Evolutionary conservation across 257 asterid genomes (phyloP).

Genomic region (Verbena officinalis): DNA sequence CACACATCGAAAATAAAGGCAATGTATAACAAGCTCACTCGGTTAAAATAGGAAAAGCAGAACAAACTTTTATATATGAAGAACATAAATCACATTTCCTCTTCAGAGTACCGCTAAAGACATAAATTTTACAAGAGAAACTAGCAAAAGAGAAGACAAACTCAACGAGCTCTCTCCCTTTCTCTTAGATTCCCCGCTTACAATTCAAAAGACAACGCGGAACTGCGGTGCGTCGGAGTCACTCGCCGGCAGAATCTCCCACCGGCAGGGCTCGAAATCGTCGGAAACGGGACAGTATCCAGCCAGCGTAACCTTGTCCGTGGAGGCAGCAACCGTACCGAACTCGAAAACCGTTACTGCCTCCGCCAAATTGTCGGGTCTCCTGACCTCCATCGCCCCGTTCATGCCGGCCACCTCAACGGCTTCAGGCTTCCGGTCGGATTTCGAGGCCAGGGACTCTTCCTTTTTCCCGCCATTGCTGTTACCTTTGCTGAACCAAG

Average conservation of each 20-base stretch:
- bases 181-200: not conserved
- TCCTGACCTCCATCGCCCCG: slow-evolving; percentile 76
- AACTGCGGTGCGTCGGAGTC: slow-evolving; percentile 86
- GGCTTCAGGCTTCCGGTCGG: slow-evolving; percentile 43
- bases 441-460: slow-evolving; percentile 20
- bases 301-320: slow-evolving; percentile 82
- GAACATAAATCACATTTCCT: not conserved
- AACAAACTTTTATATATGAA: not conserved
- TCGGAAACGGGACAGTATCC: slow-evolving; percentile 87
- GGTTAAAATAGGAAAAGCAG: not conserved
- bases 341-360: slow-evolving; percentile 76
- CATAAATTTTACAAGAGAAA: slow-evolving; percentile 10
- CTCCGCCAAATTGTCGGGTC: slow-evolving; percentile 37
- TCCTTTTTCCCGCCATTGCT: slow-evolving; percentile 23
- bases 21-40: not conserved
- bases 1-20: not conserved
- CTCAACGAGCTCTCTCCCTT: not conserved
- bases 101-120: slow-evolving; percentile 1
- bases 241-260: slow-evolving; percentile 82
- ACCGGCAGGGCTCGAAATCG: slow-evolving; percentile 86
- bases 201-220: slow-evolving; percentile 70
- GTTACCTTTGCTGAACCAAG: slow-evolving; percentile 52
- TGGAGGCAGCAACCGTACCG: slow-evolving; percentile 75
- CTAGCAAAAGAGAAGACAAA: not conserved
- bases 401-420: slow-evolving; percentile 68